These are phyloP conservation scores for Ambrosia trifida DNA, from an alignment of 129 eudicot species.

Conservation along the genomic window DNA sequence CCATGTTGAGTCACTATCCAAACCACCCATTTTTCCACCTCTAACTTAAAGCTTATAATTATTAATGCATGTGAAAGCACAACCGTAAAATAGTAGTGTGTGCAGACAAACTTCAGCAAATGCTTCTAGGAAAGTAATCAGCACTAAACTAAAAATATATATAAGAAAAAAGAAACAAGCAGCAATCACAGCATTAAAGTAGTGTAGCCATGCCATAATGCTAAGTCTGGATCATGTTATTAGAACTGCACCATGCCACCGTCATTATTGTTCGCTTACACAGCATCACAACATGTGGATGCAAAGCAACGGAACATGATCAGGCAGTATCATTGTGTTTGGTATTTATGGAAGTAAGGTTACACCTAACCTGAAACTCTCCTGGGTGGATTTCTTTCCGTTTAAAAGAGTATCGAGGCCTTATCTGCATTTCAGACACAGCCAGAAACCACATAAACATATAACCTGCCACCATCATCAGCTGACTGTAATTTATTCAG, in stretches of 20 bases:
- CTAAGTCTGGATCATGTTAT: not conserved
- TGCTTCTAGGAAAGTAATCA: slow-evolving; percentile 3
- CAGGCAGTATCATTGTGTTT: not conserved
- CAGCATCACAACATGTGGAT: not conserved
- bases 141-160: not conserved
- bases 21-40: not conserved
- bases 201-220: not conserved
- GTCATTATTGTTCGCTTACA: not conserved
- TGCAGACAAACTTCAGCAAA: slow-evolving; percentile 8
- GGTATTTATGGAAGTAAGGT: slow-evolving; percentile 5
- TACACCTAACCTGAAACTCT: slow-evolving; percentile 79
- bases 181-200: not conserved
- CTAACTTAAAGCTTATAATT: not conserved
- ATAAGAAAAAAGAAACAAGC: not conserved
- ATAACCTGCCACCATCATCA: slow-evolving; percentile 14
- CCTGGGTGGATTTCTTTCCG: slow-evolving; percentile 91
- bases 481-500: slow-evolving; percentile 17
- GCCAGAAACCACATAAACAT: slow-evolving; percentile 6
- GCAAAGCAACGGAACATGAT: slow-evolving; percentile 1
- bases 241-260: not conserved
- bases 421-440: slow-evolving; percentile 55
- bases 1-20: not conserved
- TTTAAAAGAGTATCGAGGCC: slow-evolving; percentile 94
- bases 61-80: not conserved
- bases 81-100: not conserved